These are phyloP conservation scores for Pythium apleroticum DNA, from an alignment of 352 stramenopile genomes.

Conservation along the genomic window DNA sequence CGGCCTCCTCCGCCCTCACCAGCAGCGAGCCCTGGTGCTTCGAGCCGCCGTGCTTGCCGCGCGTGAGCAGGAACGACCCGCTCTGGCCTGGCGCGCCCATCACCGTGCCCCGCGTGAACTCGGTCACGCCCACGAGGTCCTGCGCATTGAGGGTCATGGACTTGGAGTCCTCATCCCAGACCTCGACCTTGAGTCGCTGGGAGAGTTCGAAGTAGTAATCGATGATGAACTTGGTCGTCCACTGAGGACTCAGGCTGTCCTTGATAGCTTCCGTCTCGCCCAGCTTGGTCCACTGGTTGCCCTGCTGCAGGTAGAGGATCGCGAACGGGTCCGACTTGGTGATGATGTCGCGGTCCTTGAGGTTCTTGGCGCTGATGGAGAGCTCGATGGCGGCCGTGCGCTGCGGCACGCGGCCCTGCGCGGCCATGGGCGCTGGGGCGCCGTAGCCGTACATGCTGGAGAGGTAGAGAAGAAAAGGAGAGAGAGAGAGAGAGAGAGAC, in stretches of 20 bases:
- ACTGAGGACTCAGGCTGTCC: constrained; percentile 75
- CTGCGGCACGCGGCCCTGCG: constrained; percentile 11
- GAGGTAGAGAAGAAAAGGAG: neutral
- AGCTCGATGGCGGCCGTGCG: constrained; percentile 74
- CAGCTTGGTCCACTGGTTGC: constrained; percentile 62
- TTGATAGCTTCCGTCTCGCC: constrained; percentile 79
- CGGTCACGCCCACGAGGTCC: constrained; percentile 68
- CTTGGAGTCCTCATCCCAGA: constrained; percentile 86
- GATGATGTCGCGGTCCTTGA: constrained; percentile 86
- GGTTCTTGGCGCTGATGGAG: constrained; percentile 71
- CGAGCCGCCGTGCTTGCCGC: constrained; percentile 33
- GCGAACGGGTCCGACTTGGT: constrained; percentile 89
- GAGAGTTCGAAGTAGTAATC: constrained; percentile 86
- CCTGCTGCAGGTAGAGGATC: constrained; percentile 54
- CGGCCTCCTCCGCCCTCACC: constrained; percentile 59
- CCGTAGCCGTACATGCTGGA: constrained; percentile 17
- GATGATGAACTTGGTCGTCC: constrained; percentile 76
- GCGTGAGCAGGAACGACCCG: constrained; percentile 52
- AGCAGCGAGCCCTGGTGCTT: constrained; percentile 53
- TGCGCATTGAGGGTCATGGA: constrained; percentile 61
- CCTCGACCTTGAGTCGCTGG: constrained; percentile 82
- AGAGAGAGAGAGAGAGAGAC: neutral
- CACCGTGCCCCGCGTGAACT: constrained; percentile 80
- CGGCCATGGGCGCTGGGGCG: neutral
- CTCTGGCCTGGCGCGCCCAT: constrained; percentile 74